phyloP scores from a whole-genome alignment of 192 early-diverging fungal species.

The Coemansia brasiliensis region DNA sequence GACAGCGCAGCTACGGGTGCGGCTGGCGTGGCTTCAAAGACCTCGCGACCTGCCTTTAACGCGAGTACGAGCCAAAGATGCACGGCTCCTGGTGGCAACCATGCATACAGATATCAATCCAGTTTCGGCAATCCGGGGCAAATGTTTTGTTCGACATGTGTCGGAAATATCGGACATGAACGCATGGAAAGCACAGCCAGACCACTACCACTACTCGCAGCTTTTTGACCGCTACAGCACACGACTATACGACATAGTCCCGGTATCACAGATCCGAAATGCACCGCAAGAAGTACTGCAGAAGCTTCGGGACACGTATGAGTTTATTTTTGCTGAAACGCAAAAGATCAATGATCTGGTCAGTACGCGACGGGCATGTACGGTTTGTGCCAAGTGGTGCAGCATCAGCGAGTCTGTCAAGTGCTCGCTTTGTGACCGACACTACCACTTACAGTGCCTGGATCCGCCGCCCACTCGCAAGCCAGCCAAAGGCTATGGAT shows the following conservation, averaged over 20 bases:
- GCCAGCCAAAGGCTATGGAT: constrained; percentile 83
- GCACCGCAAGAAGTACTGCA: constrained; percentile 71
- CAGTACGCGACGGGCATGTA: constrained; percentile 67
- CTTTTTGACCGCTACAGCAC: constrained; percentile 90
- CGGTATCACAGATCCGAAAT: constrained; percentile 74
- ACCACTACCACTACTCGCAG: constrained; percentile 85
- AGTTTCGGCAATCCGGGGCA: constrained; percentile 75
- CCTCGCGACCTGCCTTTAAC: constrained; percentile 71
- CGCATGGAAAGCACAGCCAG: constrained; percentile 52
- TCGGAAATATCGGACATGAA: constrained; percentile 35
- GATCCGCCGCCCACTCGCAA: constrained; percentile 74
- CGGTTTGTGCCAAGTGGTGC: constrained; percentile 73
- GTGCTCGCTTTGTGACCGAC: constrained; percentile 73
- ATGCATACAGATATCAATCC: constrained; percentile 90
- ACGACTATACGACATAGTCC: constrained; percentile 84
- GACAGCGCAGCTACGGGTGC: constrained; percentile 35
- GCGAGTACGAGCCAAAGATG: constrained; percentile 62
- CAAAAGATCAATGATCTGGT: constrained; percentile 78
- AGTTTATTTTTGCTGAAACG: constrained; percentile 83
- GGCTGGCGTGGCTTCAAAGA: constrained; percentile 75
- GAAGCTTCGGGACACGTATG: constrained; percentile 67
- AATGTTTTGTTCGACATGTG: constrained; percentile 70
- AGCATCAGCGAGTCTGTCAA: constrained; percentile 65
- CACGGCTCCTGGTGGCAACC: constrained; percentile 74
- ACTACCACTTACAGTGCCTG: constrained; percentile 81